These are phyloP conservation scores for Ceratobasidium sp. DNA, from an alignment of 1,284 basidiomycete species.

Conservation along the genomic window DNA sequence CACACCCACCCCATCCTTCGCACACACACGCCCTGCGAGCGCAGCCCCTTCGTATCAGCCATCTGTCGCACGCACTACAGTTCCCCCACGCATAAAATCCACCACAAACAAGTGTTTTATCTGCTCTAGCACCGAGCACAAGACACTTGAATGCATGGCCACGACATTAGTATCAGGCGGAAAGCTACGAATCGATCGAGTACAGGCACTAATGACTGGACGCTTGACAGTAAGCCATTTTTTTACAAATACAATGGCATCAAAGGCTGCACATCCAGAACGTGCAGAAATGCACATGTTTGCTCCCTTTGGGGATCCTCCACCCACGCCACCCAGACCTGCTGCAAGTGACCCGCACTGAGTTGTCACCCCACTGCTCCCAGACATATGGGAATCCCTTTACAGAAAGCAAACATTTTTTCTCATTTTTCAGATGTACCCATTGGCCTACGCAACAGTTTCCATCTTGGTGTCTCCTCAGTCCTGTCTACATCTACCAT, in stretches of 20 bases:
- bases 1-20: no score
- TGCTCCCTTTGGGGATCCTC: slow-evolving; percentile 31
- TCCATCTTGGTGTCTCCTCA: no score
- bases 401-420: not conserved
- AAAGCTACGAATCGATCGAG: not conserved
- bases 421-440: slow-evolving; percentile 1
- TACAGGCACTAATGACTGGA: not conserved
- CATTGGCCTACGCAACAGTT: slow-evolving; percentile 2
- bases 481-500: slow-evolving; percentile 53
- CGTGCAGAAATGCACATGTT: not conserved
- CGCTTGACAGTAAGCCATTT: not conserved
- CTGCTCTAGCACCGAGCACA: not conserved
- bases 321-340: slow-evolving; percentile 21
- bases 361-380: slow-evolving; percentile 14
- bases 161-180: not conserved
- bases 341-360: slow-evolving; percentile 1
- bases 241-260: slow-evolving; percentile 30
- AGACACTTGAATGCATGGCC: not conserved
- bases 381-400: slow-evolving; percentile 14
- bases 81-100: no score
- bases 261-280: not conserved
- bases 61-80: no score
- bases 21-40: no score
- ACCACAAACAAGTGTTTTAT: no score
- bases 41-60: no score